Evolutionary conservation across 2,329 filamentous ascomycete genomes (phyloP).

Genomic region (Aspergillus fijiensis): DNA sequence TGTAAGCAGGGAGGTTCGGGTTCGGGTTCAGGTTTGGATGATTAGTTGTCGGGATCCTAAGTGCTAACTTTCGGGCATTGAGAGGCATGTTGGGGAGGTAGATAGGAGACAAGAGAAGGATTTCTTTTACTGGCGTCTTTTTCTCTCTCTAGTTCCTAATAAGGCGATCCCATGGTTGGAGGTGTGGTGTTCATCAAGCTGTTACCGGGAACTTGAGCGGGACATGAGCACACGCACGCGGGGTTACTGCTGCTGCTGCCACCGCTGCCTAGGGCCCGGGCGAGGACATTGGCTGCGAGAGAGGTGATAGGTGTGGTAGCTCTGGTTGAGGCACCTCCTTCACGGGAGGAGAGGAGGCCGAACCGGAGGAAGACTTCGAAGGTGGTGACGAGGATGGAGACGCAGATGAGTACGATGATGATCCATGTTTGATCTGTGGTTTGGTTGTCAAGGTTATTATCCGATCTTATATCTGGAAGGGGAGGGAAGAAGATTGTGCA

Average conservation of each 20-base stretch:
- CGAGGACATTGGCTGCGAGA: slow-evolving; percentile 18
- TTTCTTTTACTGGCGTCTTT: too few relatives aligned
- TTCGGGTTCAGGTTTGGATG: too few relatives aligned
- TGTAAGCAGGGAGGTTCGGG: too few relatives aligned
- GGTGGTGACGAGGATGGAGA: slow-evolving; percentile 88
- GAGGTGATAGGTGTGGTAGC: slow-evolving; percentile 13
- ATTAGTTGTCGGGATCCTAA: too few relatives aligned
- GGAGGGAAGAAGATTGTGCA: not conserved
- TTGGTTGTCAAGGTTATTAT: slow-evolving; percentile 3
- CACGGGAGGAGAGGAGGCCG: slow-evolving; percentile 59
- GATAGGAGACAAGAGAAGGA: not conserved
- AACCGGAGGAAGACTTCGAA: slow-evolving; percentile 88
- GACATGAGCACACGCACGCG: slow-evolving; percentile 11
- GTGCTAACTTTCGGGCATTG: too few relatives aligned
- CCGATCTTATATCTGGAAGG: slow-evolving; percentile 51
- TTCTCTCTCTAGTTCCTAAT: not conserved
- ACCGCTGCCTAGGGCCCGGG: slow-evolving; percentile 12
- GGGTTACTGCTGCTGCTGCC: not conserved
- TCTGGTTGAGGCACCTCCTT: slow-evolving; percentile 14
- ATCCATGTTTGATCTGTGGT: slow-evolving; percentile 82
- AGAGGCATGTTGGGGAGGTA: not conserved
- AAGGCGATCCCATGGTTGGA: not conserved
- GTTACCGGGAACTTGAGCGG: not conserved
- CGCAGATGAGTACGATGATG: slow-evolving; percentile 86
- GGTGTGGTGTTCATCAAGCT: not conserved